Evolutionary conservation across 1,139 yeast genomes (phyloP), one percentile per base, ranked within the genome.

Genomic region (Hanseniaspora gamundiae): DNA sequence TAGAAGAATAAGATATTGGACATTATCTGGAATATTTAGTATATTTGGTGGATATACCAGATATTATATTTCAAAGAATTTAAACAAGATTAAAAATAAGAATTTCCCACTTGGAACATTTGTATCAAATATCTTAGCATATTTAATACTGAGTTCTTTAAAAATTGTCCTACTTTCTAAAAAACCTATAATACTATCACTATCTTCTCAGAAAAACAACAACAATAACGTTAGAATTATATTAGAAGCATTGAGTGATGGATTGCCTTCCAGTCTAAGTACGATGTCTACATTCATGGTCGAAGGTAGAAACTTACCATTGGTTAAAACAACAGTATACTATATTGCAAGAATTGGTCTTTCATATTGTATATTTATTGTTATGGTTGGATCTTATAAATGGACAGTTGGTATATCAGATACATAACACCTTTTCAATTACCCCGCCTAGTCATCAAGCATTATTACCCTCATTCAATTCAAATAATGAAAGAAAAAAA

Each of bases 251-350:
- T 59, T 85, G 1, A 69, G 66, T 11, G 73, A 74, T 50, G 95
- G 95, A 0, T 80, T 78, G 49, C 80, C 93, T 57, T 95, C 94
- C 0, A 70, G 78, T 4, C 61, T 84, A 40, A 78, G 91, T 31
- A 87, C 95, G 0, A 74, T 84, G 31, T 78, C 87, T 45, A 80
- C 95, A 0, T 80, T 86, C 53, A 71, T 82, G 3, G 76, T 73
- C 28, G 95, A 87, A 57, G 59, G 84, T 38, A 67, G 67, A 51
- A 66, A 49, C 21, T 41, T 57, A 26, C 44, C 47, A 13, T 47
- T 60, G 11, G 17, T 24, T 4, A n/a, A 44, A 8, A 50, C 51
- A 27, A 16, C 52, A 8, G 13, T 50, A 2, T 60, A 59, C 42
- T 57, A 49, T 42, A 33, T 42, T 2, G 19, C 44, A 2, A 48